Evolutionary conservation across 1,284 basidiomycete genomes (phyloP).

Genomic region (Mycena sp.): DNA sequence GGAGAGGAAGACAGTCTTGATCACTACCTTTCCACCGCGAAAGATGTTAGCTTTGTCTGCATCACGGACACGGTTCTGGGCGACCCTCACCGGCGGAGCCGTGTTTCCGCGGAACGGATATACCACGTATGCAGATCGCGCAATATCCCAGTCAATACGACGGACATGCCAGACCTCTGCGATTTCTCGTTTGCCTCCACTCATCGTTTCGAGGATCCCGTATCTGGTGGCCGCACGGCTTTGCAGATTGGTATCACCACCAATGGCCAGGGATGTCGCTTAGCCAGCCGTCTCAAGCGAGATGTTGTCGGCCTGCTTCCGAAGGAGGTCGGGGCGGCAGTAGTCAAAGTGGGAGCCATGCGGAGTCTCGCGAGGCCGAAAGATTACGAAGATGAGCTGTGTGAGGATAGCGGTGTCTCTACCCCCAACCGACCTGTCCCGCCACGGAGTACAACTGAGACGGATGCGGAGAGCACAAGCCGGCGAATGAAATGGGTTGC

Average conservation of each 20-base stretch:
- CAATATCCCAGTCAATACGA: slow-evolving; percentile 85
- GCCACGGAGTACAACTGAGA: slow-evolving; percentile 60
- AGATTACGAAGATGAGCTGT: slow-evolving; percentile 41
- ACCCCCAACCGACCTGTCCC: slow-evolving; percentile 88
- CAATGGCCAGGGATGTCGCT: slow-evolving; percentile 91
- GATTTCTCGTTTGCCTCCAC: slow-evolving; percentile 92
- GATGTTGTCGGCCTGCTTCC: slow-evolving; percentile 86
- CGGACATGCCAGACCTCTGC: slow-evolving; percentile 88
- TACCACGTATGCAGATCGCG: slow-evolving; percentile 61
- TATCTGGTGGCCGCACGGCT: slow-evolving; percentile 59
- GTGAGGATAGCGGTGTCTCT: slow-evolving; percentile 64
- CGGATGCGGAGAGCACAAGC: slow-evolving; percentile 57
- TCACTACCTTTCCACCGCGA: slow-evolving; percentile 51
- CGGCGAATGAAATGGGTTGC: slow-evolving; percentile 89
- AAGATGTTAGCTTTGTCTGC: slow-evolving; percentile 65
- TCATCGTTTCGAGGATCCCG: slow-evolving; percentile 77
- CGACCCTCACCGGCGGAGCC: slow-evolving; percentile 51
- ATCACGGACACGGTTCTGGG: slow-evolving; percentile 78
- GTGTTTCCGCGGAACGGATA: slow-evolving; percentile 63
- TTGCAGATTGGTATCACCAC: slow-evolving; percentile 92
- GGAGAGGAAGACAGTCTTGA: slow-evolving; percentile 55
- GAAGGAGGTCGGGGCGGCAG: slow-evolving; percentile 80
- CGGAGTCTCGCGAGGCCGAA: slow-evolving; percentile 65
- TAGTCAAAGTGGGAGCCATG: slow-evolving; percentile 79
- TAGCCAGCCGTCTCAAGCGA: slow-evolving; percentile 83